phyloP scores from a whole-genome alignment of 2,329 filamentous ascomycete genomes.

The Hymenoscyphus fructigenus region DNA sequence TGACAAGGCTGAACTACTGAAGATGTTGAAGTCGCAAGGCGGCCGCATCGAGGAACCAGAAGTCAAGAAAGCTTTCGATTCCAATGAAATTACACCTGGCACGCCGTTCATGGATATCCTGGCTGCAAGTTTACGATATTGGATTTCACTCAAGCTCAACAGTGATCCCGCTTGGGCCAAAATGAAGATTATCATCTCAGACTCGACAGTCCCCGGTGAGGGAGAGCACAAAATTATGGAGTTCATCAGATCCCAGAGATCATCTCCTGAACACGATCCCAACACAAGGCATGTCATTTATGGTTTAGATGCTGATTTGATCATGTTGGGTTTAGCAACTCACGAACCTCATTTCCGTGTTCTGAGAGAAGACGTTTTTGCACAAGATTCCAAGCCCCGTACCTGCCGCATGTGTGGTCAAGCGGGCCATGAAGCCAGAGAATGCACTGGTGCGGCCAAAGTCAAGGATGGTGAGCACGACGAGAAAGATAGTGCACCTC shows the following conservation, averaged over 20 bases:
- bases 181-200: conserved; percentile 96
- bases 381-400: conserved; percentile 79
- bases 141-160: conserved; percentile 96
- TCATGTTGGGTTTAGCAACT: conserved; percentile 95
- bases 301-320: conserved; percentile 94
- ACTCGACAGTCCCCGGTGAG: conserved; percentile 95
- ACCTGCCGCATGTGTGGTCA: conserved; percentile 89
- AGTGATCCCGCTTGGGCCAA: conserved; percentile 95
- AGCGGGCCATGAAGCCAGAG: conserved; percentile 83
- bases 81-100: conserved; percentile 83
- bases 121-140: conserved; percentile 86
- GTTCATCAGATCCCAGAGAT: conserved; percentile 90
- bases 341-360: conserved; percentile 98
- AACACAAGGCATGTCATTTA: conserved; percentile 99
- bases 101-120: conserved; percentile 99
- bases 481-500: conserved; percentile 70
- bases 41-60: conserved; percentile 62
- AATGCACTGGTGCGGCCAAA: conserved; percentile 78
- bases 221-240: conserved; percentile 99
- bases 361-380: conserved; percentile 94
- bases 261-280: conserved; percentile 86
- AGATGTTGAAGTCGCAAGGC: conserved; percentile 76
- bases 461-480: conserved; percentile 77
- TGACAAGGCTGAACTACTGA: conserved; percentile 84
- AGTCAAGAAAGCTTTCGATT: conserved; percentile 89